Evolutionary conservation across 257 asterid genomes (phyloP), one percentile per base, ranked within the genome.

Genomic region (Nemophila menziesii): DNA sequence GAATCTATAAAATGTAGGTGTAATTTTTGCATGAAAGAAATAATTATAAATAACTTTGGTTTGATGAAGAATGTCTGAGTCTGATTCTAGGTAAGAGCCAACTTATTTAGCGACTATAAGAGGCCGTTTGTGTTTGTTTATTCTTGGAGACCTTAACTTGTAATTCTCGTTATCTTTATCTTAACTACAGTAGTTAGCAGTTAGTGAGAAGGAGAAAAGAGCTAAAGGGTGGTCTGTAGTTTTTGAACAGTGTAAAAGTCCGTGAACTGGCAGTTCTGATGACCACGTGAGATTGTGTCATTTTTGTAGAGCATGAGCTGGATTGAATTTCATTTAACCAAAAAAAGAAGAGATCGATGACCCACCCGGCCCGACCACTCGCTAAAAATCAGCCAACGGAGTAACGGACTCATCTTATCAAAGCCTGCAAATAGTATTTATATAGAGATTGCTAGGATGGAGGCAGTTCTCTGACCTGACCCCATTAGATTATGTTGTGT

Each of bases 221-320:
- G 77, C 77, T 71, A 63, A 62, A 66, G 60, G 52, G 49, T 49
- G 33, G 5, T 26, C 54, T 64, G 61, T 24, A 22, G 36, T 43
- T 42, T 60, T 33, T 46, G 20, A 26, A 52, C 15, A 39, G 57
- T 48, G 61, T 27, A 16, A 43, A 24, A 53, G 62, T 50, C 74
- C 63, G 74, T 73, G 78, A 73, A 56, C 58, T 69, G 70, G 65
- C 67, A 56, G 38, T 46, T 65, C 69, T 47, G n/a, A n/a, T n/a
- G 60, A 39, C 64, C 68, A 65, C 73, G 70, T 70, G 75, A 72
- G 68, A 56, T 66, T 73, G 41, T 60, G 59, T 70, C 68, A 49
- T 33, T 57, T 67, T 58, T 55, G 52, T 38, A 48, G 44, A 33
- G 53, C 70, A 66, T 74, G 72, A 74, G 78, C 78, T 74, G 82